phyloP scores from a whole-genome alignment of 2,329 filamentous ascomycete genomes.

The Magnaporthiopsis incrustans region DNA sequence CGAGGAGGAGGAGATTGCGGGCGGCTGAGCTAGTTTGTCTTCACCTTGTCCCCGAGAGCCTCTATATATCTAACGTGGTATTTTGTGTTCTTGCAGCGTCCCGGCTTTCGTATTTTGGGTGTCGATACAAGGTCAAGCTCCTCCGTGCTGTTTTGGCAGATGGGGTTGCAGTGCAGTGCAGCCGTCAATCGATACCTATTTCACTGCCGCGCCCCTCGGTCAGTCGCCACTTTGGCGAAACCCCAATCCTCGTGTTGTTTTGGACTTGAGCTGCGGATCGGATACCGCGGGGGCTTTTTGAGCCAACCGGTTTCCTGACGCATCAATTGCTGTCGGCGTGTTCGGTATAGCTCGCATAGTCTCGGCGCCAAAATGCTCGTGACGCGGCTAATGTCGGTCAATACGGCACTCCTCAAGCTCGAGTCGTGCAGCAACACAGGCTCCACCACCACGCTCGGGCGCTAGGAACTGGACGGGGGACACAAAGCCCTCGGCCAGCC shows the following conservation, averaged over 20 bases:
- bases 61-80: neutral
- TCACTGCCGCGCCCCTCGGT: too few relatives aligned
- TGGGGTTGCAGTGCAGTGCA: neutral
- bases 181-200: neutral
- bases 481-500: too few relatives aligned
- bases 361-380: neutral
- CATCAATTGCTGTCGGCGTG: too few relatives aligned
- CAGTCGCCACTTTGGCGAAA: neutral
- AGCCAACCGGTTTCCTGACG: too few relatives aligned
- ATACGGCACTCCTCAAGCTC: neutral
- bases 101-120: too few relatives aligned
- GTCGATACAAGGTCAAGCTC: too few relatives aligned
- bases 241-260: neutral
- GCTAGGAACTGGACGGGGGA: neutral
- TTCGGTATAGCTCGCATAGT: too few relatives aligned
- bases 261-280: too few relatives aligned
- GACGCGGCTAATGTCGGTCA: neutral
- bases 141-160: neutral
- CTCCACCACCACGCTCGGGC: neutral
- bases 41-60: neutral
- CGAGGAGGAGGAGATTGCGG: constrained; percentile 30
- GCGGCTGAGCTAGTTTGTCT: neutral
- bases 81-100: neutral
- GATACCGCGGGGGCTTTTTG: too few relatives aligned
- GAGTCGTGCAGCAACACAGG: neutral